Evolutionary conservation across 2,329 filamentous ascomycete species (phyloP).

Genomic region (Pseudogymnoascus sp.): DNA sequence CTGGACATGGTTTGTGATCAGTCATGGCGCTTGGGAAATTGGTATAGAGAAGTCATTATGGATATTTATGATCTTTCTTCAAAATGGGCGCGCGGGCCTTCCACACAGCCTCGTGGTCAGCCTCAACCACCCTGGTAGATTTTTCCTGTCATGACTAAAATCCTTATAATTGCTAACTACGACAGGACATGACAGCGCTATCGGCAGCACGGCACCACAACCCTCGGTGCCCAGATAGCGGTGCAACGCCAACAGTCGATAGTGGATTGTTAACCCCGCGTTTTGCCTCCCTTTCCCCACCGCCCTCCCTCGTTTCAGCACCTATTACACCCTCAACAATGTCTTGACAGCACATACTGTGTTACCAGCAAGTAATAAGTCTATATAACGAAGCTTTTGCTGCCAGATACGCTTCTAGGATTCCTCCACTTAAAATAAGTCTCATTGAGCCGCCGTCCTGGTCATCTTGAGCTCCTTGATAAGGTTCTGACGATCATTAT

Average conservation of each 20-base stretch:
- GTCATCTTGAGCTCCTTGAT: neutral
- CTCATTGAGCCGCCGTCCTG: neutral
- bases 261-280: constrained; percentile 4
- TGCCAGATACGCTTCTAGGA: neutral
- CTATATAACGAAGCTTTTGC: neutral
- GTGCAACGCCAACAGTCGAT: neutral
- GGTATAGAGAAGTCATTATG: neutral
- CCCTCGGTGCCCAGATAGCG: neutral
- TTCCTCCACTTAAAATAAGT: neutral
- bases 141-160: neutral
- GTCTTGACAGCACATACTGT: neutral
- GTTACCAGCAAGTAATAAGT: neutral
- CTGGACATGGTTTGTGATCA: neutral
- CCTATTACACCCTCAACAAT: neutral
- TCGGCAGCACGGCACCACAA: neutral
- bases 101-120: neutral
- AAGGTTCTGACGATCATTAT: neutral
- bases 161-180: neutral
- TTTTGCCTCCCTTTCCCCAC: neutral
- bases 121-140: constrained; percentile 5
- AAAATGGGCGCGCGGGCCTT: neutral
- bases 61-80: neutral
- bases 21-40: neutral
- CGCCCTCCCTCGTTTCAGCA: neutral
- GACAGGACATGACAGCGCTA: neutral